A percentile compares a stretch with the other conserved stretches of the same genome.
These are phyloP conservation scores for Populus deltoides DNA, from an alignment of 345 rosid genomes.

Conservation along the genomic window DNA sequence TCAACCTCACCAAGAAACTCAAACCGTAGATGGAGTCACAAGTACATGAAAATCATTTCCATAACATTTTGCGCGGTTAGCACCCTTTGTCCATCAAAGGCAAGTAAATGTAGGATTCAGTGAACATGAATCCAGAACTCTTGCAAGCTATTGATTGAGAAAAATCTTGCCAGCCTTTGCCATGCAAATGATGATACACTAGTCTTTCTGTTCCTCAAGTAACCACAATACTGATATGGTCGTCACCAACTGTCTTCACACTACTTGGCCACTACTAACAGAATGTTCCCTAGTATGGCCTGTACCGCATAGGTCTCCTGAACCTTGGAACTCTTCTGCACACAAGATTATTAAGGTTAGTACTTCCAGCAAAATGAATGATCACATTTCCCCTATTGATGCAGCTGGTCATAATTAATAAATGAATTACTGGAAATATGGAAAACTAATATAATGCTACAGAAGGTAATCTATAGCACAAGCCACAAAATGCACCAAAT, in stretches of 20 bases:
- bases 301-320: slow-evolving; percentile 83
- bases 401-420: not conserved
- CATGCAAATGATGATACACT: slow-evolving; percentile 21
- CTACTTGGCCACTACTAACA: not conserved
- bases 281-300: slow-evolving; percentile 61
- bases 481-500: not conserved
- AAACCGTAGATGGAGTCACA: slow-evolving; percentile 15
- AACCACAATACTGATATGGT: slow-evolving; percentile 7
- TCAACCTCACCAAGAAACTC: slow-evolving; percentile 6
- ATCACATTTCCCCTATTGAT: not conserved
- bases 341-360: slow-evolving; percentile 17
- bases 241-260: slow-evolving; percentile 9
- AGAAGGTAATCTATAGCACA: not conserved
- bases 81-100: slow-evolving; percentile 9
- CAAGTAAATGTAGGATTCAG: slow-evolving; percentile 10
- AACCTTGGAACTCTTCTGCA: slow-evolving; percentile 93
- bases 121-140: slow-evolving; percentile 19
- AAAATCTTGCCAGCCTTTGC: slow-evolving; percentile 22
- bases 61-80: slow-evolving; percentile 25
- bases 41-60: slow-evolving; percentile 13
- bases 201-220: not conserved
- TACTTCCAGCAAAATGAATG: not conserved
- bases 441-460: not conserved
- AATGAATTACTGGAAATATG: not conserved
- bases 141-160: slow-evolving; percentile 22